Percentiles rank a stretch among this genome's conserved stretches.
phyloP scores from a whole-genome alignment of 805 yeast species.

The Brettanomyces custersianus region DNA sequence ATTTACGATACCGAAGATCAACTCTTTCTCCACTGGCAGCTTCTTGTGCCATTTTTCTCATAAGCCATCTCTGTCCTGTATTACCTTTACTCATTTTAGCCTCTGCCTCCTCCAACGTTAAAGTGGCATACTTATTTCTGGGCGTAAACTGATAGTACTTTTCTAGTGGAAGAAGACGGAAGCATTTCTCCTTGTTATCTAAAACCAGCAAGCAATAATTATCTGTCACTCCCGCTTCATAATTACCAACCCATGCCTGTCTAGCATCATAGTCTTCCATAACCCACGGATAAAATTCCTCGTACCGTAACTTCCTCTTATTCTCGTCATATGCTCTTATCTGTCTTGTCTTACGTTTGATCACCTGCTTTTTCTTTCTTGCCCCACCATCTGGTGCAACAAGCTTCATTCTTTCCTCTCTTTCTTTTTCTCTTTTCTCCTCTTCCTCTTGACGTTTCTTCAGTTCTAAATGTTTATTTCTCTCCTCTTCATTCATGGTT shows the following conservation, averaged over 20 bases:
- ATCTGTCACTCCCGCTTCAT: slow-evolving; percentile 84
- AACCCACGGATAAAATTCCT: slow-evolving; percentile 97
- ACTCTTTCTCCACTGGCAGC: slow-evolving; percentile 46
- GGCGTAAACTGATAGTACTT: slow-evolving; percentile 91
- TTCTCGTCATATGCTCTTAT: slow-evolving; percentile 73
- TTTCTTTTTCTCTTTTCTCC: slow-evolving; percentile 28
- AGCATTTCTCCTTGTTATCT: slow-evolving; percentile 64
- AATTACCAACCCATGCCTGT: slow-evolving; percentile 92
- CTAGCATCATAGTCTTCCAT: slow-evolving; percentile 92
- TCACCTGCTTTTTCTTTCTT: slow-evolving; percentile 47
- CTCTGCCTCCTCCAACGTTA: slow-evolving; percentile 94
- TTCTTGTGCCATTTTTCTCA: slow-evolving; percentile 75
- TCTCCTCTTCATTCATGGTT: slow-evolving; percentile 31
- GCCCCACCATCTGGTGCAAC: slow-evolving; percentile 94
- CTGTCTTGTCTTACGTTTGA: slow-evolving; percentile 79
- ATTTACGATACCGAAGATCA: slow-evolving; percentile 42
- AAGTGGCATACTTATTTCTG: slow-evolving; percentile 84
- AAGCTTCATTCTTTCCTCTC: slow-evolving; percentile 44
- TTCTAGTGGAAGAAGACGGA: slow-evolving; percentile 91
- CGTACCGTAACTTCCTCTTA: slow-evolving; percentile 79
- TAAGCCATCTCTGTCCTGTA: slow-evolving; percentile 85
- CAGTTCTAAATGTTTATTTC: slow-evolving; percentile 23
- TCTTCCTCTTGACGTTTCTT: slow-evolving; percentile 19
- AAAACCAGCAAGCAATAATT: slow-evolving; percentile 78
- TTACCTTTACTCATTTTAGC: slow-evolving; percentile 75